A percentile compares a stretch with the other conserved stretches of the same genome.
Conservation (phyloP, 768 basidiomycete species). For the Lepiota venenata region DNA sequence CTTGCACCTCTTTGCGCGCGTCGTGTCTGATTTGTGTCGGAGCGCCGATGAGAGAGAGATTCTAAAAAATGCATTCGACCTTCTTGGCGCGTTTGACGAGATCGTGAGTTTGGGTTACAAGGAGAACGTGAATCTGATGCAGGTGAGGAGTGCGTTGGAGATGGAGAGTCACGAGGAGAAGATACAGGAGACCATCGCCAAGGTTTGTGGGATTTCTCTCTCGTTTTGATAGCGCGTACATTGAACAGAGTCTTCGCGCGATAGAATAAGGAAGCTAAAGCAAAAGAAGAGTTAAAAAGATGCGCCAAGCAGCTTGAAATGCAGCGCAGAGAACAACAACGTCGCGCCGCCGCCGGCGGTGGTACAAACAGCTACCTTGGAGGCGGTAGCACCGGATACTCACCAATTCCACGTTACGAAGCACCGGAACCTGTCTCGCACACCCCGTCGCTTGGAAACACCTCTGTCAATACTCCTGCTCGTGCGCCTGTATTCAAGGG, state of each 20-base stretch:
- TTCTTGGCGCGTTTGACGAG: conserved; percentile 95
- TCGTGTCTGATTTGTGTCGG: conserved; percentile 89
- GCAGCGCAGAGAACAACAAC: conserved; percentile 93
- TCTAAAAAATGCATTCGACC: conserved; percentile 84
- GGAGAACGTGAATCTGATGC: conserved; percentile 75
- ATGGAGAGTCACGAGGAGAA: conserved; percentile 94
- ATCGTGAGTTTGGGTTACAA: conserved; percentile 87
- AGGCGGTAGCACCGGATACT: conserved; percentile 67
- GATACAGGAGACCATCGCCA: conserved; percentile 97
- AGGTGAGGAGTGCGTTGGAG: conserved; percentile 75
- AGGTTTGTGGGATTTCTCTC: conserved; percentile 47
- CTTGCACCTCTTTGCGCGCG: conserved; percentile 88
- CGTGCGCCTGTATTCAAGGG: conserved; percentile 87
- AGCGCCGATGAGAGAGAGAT: conserved; percentile 89
- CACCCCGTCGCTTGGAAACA: conserved; percentile 33
- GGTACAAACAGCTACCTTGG: conserved; percentile 59
- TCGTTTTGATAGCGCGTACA: not conserved
- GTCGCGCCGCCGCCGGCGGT: conserved; percentile 54
- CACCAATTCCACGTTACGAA: conserved; percentile 71
- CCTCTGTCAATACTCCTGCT: conserved; percentile 43
- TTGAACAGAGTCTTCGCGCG: not conserved
- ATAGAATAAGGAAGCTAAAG: conserved; percentile 98
- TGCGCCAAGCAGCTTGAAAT: conserved; percentile 96
- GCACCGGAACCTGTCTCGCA: conserved; percentile 47
- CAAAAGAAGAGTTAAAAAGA: conserved; percentile 97